Conservation (phyloP, 2,329 filamentous ascomycete species). For the Endocalyx cinctus region DNA sequence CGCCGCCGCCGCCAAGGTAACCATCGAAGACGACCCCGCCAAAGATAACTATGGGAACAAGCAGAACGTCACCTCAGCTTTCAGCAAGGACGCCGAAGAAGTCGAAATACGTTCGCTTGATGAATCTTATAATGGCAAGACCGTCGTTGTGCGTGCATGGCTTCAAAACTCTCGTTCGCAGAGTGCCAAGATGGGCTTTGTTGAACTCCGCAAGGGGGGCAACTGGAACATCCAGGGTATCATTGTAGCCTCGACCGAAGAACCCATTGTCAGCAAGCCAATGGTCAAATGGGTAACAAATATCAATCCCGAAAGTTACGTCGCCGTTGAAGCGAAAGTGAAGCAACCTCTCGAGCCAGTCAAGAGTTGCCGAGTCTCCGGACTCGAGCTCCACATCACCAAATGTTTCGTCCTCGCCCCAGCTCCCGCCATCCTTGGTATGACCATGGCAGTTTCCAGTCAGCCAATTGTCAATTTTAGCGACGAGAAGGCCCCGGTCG, state of each 20-base stretch:
- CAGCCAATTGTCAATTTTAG: conserved; percentile 53
- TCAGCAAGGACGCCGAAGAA: conserved; percentile 51
- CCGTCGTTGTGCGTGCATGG: conserved; percentile 72
- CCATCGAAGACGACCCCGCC: conserved; percentile 59
- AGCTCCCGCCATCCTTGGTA: conserved; percentile 52
- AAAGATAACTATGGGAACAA: conserved; percentile 78
- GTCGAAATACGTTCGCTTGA: conserved; percentile 60
- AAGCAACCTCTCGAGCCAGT: conserved; percentile 81
- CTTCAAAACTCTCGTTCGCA: conserved; percentile 86
- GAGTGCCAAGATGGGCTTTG: conserved; percentile 84
- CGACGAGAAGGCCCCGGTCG: conserved; percentile 44
- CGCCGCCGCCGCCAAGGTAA: conserved; percentile 62
- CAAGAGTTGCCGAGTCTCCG: conserved; percentile 76
- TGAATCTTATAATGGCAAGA: conserved; percentile 62
- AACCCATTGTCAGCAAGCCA: conserved; percentile 63
- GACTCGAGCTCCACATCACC: conserved; percentile 81
- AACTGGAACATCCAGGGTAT: conserved; percentile 81
- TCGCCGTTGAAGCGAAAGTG: conserved; percentile 75
- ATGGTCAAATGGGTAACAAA: conserved; percentile 91
- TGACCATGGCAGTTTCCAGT: conserved; percentile 54
- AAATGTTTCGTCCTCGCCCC: conserved; percentile 76
- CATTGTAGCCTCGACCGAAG: conserved; percentile 61
- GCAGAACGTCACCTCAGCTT: conserved; percentile 56
- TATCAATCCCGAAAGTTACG: conserved; percentile 74
- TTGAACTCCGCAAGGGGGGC: conserved; percentile 74